Conservation (phyloP, 2,329 filamentous ascomycete genomes). For the Fusarium euwallaceae region DNA sequence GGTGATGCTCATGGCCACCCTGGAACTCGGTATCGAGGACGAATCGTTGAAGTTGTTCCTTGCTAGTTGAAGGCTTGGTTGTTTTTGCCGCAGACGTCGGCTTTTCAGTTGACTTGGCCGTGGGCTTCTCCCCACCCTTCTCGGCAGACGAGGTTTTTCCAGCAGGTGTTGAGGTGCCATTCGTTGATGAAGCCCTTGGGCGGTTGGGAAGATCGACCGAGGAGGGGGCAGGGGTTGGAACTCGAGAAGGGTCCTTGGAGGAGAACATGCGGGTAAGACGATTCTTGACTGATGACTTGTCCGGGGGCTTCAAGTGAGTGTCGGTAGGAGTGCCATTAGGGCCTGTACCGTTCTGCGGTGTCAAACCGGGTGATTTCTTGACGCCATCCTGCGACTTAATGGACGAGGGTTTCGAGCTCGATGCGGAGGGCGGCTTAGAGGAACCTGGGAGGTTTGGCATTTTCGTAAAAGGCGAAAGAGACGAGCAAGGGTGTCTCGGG, state of each 20-base stretch:
- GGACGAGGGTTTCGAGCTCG: slow-evolving; percentile 64
- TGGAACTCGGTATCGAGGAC: slow-evolving; percentile 63
- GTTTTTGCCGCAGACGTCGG: slow-evolving; percentile 45
- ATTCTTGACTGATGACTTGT: slow-evolving; percentile 74
- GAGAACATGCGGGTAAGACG: slow-evolving; percentile 75
- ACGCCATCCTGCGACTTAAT: slow-evolving; percentile 62
- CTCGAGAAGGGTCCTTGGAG: slow-evolving; percentile 64
- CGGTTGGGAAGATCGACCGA: slow-evolving; percentile 52
- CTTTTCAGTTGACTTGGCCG: slow-evolving; percentile 46
- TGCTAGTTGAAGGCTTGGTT: slow-evolving; percentile 46
- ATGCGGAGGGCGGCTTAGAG: slow-evolving; percentile 56
- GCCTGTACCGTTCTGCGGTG: slow-evolving; percentile 55
- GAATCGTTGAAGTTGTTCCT: slow-evolving; percentile 64
- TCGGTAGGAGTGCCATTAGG: slow-evolving; percentile 45
- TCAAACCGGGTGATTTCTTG: slow-evolving; percentile 56
- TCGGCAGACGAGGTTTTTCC: slow-evolving; percentile 61
- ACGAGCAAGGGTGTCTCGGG: slow-evolving; percentile 25
- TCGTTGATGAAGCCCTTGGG: slow-evolving; percentile 53
- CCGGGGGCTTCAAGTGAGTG: slow-evolving; percentile 49
- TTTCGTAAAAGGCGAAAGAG: slow-evolving; percentile 34
- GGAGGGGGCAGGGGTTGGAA: slow-evolving; percentile 51
- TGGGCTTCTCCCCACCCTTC: slow-evolving; percentile 46
- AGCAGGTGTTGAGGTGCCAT: slow-evolving; percentile 53
- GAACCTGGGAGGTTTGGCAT: slow-evolving; percentile 51
- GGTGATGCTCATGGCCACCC: slow-evolving; percentile 86